Conservation (phyloP, 2,329 filamentous ascomycete species). For the Epichloe scottii region DNA sequence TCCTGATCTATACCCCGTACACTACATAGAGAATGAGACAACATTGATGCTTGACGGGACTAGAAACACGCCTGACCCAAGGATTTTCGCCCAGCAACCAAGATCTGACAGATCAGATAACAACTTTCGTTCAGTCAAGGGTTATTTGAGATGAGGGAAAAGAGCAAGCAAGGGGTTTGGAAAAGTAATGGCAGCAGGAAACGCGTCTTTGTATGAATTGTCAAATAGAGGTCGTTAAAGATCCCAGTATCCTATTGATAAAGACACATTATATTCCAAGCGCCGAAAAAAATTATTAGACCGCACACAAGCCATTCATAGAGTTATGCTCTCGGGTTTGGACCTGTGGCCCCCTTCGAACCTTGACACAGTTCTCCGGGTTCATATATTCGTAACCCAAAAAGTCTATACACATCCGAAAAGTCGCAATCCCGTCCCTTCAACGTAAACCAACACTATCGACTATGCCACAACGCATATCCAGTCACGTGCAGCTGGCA, state of each 20-base stretch:
- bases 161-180: too few species aligned
- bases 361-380: neutral
- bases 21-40: too few species aligned
- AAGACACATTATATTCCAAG: constrained; percentile 21
- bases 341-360: constrained; percentile 1
- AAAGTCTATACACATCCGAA: constrained; percentile 24
- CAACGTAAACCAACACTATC: constrained; percentile 17
- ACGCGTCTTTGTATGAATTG: constrained; percentile 12
- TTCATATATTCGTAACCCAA: constrained; percentile 23
- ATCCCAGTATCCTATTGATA: constrained; percentile 14
- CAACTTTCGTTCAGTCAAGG: neutral
- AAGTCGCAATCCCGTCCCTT: constrained; percentile 11
- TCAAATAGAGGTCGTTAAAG: constrained; percentile 13
- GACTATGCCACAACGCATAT: constrained; percentile 16
- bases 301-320: constrained; percentile 4
- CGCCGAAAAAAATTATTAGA: constrained; percentile 5
- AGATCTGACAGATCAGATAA: too few species aligned
- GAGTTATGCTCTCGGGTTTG: constrained; percentile 2
- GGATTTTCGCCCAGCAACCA: too few species aligned
- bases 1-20: too few species aligned
- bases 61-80: too few species aligned
- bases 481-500: constrained; percentile 26
- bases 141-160: neutral
- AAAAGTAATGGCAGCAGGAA: constrained; percentile 3
- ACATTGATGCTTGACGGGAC: too few species aligned